Evolutionary conservation across 495 filamentous ascomycete species (phyloP), one percentile per base, ranked within the genome.

Genomic region (Aspergillus sclerotiicarbonarius): DNA sequence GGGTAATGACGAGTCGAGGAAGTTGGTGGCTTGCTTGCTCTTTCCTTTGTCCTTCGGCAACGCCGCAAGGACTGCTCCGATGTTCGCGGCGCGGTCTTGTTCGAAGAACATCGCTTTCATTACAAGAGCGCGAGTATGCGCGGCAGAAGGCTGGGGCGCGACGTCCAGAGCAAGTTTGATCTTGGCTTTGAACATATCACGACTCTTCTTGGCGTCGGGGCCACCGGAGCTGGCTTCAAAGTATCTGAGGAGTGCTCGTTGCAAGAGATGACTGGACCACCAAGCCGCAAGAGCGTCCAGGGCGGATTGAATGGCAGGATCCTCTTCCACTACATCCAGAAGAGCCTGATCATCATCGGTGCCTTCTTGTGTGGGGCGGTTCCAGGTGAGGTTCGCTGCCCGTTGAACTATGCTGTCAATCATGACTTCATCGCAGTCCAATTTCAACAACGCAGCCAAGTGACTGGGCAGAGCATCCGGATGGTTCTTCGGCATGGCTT

Each of bases 381-480:
- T 95, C 88, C 91, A 96, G 8, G 91, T 90, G 5, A 98, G 81
- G 67, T 96, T 96, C 60, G 92, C 91, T 2, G 91, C 92, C 47
- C 92, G 83, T 68, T 96, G 91, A 39, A 91, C 81, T 54, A 96
- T 89, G 58, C 75, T 74, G 53, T 87, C 82, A 56, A 84, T 84
- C 67, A 98, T 81, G 18, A 96, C 90, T 29, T 89, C 84, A 37
- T 91, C 89, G 61, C 85, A 90, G 16, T 93, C 88, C 30, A 87
- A 82, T 51, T 90, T 81, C 9, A 96, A 74, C 6, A 98, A 76
- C 13, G 82, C 76, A 2, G 82, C 80, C 6, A 98, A 80, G 68
- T 98, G 87, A 10, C 85, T 81, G 0, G 93, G 89, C 13, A 98
- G 81, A 18, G 80, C 75, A 39, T 95, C 87, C 6, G 77, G 66